Evolutionary conservation across 2,329 filamentous ascomycete genomes (phyloP), one percentile per base, ranked within the genome.

Genomic region (Aspergillus sp.): DNA sequence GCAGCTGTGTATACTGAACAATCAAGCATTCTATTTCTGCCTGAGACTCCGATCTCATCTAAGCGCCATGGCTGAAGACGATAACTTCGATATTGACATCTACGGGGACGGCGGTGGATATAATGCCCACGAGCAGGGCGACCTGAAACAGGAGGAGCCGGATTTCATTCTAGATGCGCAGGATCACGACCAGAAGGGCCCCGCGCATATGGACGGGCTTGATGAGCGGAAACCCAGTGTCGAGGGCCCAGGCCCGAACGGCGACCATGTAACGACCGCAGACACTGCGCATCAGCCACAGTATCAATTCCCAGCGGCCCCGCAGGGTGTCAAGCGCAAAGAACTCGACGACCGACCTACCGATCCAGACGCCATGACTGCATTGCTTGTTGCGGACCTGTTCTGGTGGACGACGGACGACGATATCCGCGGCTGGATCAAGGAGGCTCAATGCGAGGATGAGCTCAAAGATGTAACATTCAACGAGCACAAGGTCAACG

Each of bases 371-470:
- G 77, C 78, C 2, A 77, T 74, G 4, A 68, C 78, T 15, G 86
- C 88, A 0, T 64, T 96, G 17, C 77, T 93, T 57, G 75, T 96
- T 33, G 88, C 85, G 2, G 91, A 96, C 30, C 68, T 98, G 7
- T 82, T 84, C 58, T 98, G 91, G 91, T 96, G 89, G 89, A 88
- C 80, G 17, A 93, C 83, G 2, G 91, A 98, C 54, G 91, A 98
- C 52, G 86, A 96, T 48, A 76, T 98, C 35, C 82, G 91, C 33
- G 83, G 82, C 31, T 95, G 86, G 84, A 71, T 82, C 15, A 78
- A 78, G 44, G 73, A 83, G 43, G 84, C 82, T n/a, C 75, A 74
- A 2, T 84, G 78, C 46, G 91, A 96, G 57, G 73, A 80, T 28
- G 85, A 94, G 51, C 66, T 96, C 12, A 86, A 84, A 50, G 91